Evolutionary conservation across 129 eudicot genomes (phyloP).

Genomic region (Helianthus annuus): DNA sequence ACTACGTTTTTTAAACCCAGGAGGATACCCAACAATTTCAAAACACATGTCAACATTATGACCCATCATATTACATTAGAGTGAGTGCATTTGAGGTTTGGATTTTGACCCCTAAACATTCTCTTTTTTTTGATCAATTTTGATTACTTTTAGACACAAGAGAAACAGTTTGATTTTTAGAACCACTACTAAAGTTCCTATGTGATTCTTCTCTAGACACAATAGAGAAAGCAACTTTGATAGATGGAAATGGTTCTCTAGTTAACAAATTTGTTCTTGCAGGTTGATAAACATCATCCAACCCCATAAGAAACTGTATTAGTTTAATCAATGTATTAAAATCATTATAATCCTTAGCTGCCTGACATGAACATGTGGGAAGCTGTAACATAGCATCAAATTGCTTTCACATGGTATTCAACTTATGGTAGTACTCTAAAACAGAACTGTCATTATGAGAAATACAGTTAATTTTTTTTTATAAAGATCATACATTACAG

Average conservation of each 20-base stretch:
- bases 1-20: too few species aligned
- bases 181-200: neutral
- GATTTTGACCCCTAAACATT: too few species aligned
- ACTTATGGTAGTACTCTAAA: neutral
- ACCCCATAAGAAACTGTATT: neutral
- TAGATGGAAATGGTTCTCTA: too few species aligned
- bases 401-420: neutral
- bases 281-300: neutral
- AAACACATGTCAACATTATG: too few species aligned
- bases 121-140: neutral
- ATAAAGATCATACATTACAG: neutral
- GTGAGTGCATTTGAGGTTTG: too few species aligned
- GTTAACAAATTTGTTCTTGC: neutral
- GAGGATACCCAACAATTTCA: too few species aligned
- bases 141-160: neutral
- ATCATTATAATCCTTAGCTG: too few species aligned
- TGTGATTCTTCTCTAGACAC: conserved; percentile 2
- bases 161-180: neutral
- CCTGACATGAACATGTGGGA: neutral
- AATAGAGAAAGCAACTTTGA: too few species aligned
- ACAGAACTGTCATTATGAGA: neutral
- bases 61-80: too few species aligned
- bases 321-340: neutral
- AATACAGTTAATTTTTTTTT: neutral
- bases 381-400: neutral